These are phyloP conservation scores for Megacollybia marginata DNA, from an alignment of 768 basidiomycete genomes.

Conservation along the genomic window DNA sequence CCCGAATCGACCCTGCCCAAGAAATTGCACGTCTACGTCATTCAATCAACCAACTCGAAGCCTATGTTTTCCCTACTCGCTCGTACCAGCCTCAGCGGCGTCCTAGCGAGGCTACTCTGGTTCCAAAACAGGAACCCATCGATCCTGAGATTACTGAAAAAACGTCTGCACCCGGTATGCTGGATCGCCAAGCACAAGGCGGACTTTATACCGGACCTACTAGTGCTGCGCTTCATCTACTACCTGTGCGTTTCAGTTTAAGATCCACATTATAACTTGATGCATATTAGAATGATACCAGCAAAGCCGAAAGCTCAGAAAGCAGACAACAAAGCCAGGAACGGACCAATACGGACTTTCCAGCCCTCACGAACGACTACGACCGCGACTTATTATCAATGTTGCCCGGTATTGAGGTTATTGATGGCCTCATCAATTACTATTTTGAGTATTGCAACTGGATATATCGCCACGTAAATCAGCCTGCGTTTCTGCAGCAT, in stretches of 20 bases:
- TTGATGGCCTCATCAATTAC: slow-evolving; percentile 66
- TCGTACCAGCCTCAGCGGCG: slow-evolving; percentile 27
- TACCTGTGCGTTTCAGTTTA: slow-evolving; percentile 37
- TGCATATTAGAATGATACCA: slow-evolving; percentile 28
- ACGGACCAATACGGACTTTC: neutral
- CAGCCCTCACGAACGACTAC: slow-evolving; percentile 36
- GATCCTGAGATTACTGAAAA: slow-evolving; percentile 38
- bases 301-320: slow-evolving; percentile 38
- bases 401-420: slow-evolving; percentile 58
- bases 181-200: slow-evolving; percentile 56
- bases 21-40: slow-evolving; percentile 66
- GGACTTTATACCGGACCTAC: slow-evolving; percentile 79
- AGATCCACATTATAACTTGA: neutral
- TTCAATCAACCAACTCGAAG: slow-evolving; percentile 60
- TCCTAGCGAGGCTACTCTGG: slow-evolving; percentile 27
- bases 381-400: slow-evolving; percentile 66
- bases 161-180: slow-evolving; percentile 51
- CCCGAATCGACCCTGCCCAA: slow-evolving; percentile 53
- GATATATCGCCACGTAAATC: slow-evolving; percentile 77
- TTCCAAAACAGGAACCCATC: slow-evolving; percentile 48
- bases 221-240: slow-evolving; percentile 61
- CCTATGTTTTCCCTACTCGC: slow-evolving; percentile 44
- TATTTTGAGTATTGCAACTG: slow-evolving; percentile 88
- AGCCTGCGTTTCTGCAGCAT: slow-evolving; percentile 47
- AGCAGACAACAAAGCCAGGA: slow-evolving; percentile 50